A percentile compares a stretch with the other conserved stretches of the same genome.
Evolutionary conservation across 192 early-diverging fungal species (phyloP).

Genomic region (Mortierella antarctica): DNA sequence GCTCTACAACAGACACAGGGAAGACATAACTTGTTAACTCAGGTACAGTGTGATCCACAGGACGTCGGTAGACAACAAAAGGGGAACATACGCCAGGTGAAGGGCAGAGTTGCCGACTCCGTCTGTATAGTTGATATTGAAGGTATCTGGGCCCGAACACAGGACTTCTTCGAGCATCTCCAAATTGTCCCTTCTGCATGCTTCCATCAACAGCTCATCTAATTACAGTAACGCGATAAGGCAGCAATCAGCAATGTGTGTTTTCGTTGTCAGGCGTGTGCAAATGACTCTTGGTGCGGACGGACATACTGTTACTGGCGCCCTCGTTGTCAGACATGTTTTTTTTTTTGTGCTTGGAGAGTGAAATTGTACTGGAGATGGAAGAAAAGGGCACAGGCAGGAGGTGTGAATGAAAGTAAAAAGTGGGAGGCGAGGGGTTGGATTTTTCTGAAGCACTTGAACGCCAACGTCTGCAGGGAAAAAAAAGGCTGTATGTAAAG

Average conservation of each 20-base stretch:
- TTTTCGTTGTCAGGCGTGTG: neutral
- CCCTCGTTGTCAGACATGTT: conserved; percentile 42
- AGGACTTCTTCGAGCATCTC: conserved; percentile 72
- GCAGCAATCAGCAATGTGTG: neutral
- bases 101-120: conserved; percentile 71
- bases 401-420: no score
- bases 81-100: conserved; percentile 67
- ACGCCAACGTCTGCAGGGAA: no score
- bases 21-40: no score
- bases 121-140: conserved; percentile 70
- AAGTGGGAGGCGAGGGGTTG: no score
- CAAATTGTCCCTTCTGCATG: conserved; percentile 76
- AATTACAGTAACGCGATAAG: neutral
- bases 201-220: conserved; percentile 78
- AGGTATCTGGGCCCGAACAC: conserved; percentile 30
- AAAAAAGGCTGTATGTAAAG: no score
- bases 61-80: neutral
- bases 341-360: neutral
- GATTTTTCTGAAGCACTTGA: no score
- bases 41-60: no score
- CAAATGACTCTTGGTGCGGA: neutral
- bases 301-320: conserved; percentile 35
- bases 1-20: conserved; percentile 40
- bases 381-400: neutral
- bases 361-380: no score